Evolutionary conservation across 148 eudicot species (phyloP).

Genomic region (Simmondsia chinensis): DNA sequence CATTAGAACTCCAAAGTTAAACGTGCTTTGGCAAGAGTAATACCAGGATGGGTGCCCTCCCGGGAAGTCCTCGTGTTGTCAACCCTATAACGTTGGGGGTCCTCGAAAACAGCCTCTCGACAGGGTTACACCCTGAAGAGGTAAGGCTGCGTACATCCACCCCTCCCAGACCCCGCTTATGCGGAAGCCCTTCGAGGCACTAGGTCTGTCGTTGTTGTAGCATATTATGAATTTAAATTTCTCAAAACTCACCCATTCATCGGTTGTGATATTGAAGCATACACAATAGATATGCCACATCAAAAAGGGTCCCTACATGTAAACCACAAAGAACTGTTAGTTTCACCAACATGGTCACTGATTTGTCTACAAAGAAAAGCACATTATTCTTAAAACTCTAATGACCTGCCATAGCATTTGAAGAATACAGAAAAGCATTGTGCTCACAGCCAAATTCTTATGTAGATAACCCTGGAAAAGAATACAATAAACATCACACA

Average conservation of each 20-base stretch:
- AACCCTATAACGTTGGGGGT: too few relatives aligned
- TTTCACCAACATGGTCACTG: neutral
- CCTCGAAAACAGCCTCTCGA: too few relatives aligned
- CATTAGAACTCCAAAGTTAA: too few relatives aligned
- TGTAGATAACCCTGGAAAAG: constrained; percentile 23
- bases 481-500: neutral
- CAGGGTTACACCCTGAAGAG: too few relatives aligned
- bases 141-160: too few relatives aligned
- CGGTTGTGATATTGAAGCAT: constrained; percentile 68
- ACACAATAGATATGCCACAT: constrained; percentile 73
- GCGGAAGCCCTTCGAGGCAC: too few relatives aligned
- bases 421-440: constrained; percentile 54
- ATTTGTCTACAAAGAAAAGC: neutral
- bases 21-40: too few relatives aligned
- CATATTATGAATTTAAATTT: too few relatives aligned
- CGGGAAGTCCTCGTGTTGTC: too few relatives aligned
- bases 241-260: constrained; percentile 62
- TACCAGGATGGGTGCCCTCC: too few relatives aligned
- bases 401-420: constrained; percentile 81
- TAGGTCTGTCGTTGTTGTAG: too few relatives aligned
- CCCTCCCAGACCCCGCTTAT: too few relatives aligned
- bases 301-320: constrained; percentile 41
- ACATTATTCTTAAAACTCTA: constrained; percentile 1
- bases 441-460: constrained; percentile 40
- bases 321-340: constrained; percentile 3